A percentile compares a stretch with the other conserved stretches of the same genome.
Evolutionary conservation across 345 rosid genomes (phyloP).

Genomic region (Garcia nutans): DNA sequence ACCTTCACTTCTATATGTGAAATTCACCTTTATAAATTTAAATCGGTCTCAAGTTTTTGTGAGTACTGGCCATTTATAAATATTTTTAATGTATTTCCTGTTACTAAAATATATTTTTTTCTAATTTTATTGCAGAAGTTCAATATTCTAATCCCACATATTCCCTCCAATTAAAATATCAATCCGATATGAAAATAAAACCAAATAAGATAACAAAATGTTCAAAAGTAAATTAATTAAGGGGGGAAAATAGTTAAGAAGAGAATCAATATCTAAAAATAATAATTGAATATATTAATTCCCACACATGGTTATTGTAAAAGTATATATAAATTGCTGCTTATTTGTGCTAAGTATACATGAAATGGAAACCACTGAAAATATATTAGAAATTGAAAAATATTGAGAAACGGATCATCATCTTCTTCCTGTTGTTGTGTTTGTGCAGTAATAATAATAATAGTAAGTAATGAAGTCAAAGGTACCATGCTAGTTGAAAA

Average conservation of each 20-base stretch:
- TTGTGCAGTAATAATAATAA: conserved; percentile 2
- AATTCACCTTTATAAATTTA: too few species aligned
- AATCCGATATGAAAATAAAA: too few species aligned
- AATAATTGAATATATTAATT: background rate
- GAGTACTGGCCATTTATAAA: too few species aligned
- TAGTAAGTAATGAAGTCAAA: conserved; percentile 18
- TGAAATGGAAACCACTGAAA: background rate
- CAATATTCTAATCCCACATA: too few species aligned
- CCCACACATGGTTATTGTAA: conserved; percentile 8
- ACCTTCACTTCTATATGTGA: too few species aligned
- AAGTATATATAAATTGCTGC: background rate
- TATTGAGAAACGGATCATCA: background rate
- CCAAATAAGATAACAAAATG: too few species aligned
- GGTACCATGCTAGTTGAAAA: conserved; percentile 22
- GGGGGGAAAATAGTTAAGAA: background rate
- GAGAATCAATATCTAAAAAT: background rate
- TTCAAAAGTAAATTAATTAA: too few species aligned
- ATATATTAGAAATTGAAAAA: background rate
- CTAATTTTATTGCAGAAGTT: too few species aligned
- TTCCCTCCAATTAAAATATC: too few species aligned
- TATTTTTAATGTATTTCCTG: too few species aligned
- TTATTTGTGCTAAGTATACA: background rate
- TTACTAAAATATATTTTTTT: too few species aligned
- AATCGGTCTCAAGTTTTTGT: too few species aligned
- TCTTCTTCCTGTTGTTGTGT: background rate